Base-by-base conservation (phyloP, 257 asterid genomes). In the Cinchona pubescens region DNA sequence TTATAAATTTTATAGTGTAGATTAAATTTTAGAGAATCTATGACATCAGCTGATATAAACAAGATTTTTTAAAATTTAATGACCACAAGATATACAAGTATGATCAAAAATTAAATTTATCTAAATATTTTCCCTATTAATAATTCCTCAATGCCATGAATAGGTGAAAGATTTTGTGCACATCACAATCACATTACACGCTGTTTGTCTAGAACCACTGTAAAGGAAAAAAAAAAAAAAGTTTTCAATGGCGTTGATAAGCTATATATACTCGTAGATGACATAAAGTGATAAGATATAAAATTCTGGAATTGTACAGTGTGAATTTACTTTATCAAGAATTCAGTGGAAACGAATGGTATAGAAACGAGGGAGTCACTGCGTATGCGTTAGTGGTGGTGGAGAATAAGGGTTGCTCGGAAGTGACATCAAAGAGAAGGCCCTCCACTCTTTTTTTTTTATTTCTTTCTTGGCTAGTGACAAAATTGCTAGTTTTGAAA, bases 321-420 rank as follows among this genome's bases (percentile, higher is more conserved):
- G 43, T 56, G 51, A 72, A 27, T 56, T 56, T 56, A 35, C 76
- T 56, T 53, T 56, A 6, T 25, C 23, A 72, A 58, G 49, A 67
- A 49, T 55, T 63, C 73, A 51, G 61, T 75, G 78, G 56, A 61
- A 75, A 49, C 45, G 21, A 64, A 67, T 65, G 79, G 71, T 25
- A 59, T 38, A 53, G 46, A 51, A 46, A 23, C 29, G 45, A 65
- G 21, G 21, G 79, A 75, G 42, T n/a, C n/a, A n/a, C n/a, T n/a
- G n/a, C 49, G 37, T 19, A 11, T 46, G n/a, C 2, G 15, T n/a
- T 67, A 61, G 74, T 62, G 78, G 56, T 38, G 74, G 72, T 51
- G 48, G 55, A 19, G 49, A 63, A 46, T 53, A 56, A 55, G 64
- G 29, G 56, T 13, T 32, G 23, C 23, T 45, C 38, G n/a, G 27